Evolutionary conservation across 2,329 filamentous ascomycete species (phyloP).

Genomic region (Monosporascus sp.): DNA sequence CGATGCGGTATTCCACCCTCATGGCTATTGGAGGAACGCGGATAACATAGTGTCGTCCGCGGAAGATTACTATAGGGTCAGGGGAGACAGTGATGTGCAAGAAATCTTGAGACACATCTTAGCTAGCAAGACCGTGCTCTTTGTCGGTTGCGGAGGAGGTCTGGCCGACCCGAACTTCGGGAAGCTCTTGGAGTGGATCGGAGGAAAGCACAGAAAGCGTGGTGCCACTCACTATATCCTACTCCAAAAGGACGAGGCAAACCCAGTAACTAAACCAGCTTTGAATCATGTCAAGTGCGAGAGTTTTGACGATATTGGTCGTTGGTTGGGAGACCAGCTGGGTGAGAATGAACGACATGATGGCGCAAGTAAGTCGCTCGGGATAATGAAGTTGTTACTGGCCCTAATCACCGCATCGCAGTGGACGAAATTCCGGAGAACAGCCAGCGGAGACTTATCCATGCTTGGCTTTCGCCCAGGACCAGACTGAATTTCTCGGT

Average conservation of each 20-base stretch:
- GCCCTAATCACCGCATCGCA: neutral
- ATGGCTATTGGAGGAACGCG: conserved; percentile 10
- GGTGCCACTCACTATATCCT: conserved; percentile 7
- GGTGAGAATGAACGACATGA: conserved; percentile 1
- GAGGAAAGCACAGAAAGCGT: conserved; percentile 1
- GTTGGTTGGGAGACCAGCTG: conserved; percentile 4
- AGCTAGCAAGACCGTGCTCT: conserved; percentile 7
- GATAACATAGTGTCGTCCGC: conserved; percentile 8
- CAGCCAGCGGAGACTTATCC: conserved; percentile 3
- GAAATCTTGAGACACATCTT: conserved; percentile 5
- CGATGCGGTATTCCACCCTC: conserved; percentile 10
- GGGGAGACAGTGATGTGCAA: neutral
- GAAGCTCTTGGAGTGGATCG: conserved; percentile 9
- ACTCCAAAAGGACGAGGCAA: neutral
- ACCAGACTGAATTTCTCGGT: conserved; percentile 8
- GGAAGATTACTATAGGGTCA: conserved; percentile 6
- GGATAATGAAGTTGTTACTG: neutral
- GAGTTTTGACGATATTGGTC: conserved; percentile 4
- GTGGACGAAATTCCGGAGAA: conserved; percentile 1
- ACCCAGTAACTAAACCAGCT: conserved; percentile 5
- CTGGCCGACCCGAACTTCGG: conserved; percentile 9
- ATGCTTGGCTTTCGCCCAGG: conserved; percentile 7
- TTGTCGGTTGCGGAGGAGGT: conserved; percentile 11
- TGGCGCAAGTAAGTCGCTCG: conserved; percentile 5
- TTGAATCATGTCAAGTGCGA: too few species aligned